Base-by-base conservation (phyloP, 108 stramenopile species). In the Poteriospumella lacustris region DNA sequence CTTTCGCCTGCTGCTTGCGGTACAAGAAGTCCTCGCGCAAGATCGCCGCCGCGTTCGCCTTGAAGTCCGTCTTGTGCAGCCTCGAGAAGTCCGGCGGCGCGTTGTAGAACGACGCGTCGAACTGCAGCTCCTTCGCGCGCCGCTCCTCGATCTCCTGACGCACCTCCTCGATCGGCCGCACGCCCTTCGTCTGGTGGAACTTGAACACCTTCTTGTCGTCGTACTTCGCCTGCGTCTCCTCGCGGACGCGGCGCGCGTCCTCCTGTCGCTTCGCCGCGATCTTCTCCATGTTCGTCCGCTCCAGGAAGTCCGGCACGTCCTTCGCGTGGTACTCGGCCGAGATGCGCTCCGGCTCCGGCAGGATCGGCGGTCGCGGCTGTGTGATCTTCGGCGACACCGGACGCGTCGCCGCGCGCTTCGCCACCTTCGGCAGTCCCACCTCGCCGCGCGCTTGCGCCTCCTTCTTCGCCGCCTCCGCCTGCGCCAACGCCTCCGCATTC, bases 21-120 rank as follows among this genome's bases (percentile, higher is more conserved):
- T 85, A 85, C 67, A 89, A 43, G 42, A 84, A 80, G 40, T 89
- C 89, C 64, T 89, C 89, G 3, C 89, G 68, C 39, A 87, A 36
- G 9, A 89, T 86, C 0, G 89, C 85, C 1, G 88, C 89, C 0
- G 85, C 75, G 76, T 88, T 89, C n/a, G 87, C 79, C 47, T 82
- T 75, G 9, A 89, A 84, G 28, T 78, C 43, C 0, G 86, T 80
- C 3, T 39, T 68, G 70, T 41, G 83, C 43, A 0, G 81, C 68
- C 47, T 59, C 78, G 38, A 67, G 67, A 68, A 78, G 41, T 73
- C 78, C 41, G 69, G 68, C 9, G 60, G 29, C 62, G 64, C 38
- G 44, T 76, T 12, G 64, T 42, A 38, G 81, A 79, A 77, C 28
- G 73, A 43, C 42, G 19, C 38, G 26, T 85, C 77, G 26, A 84